Evolutionary conservation across 2,329 filamentous ascomycete species (phyloP).

Genomic region (Raffaelea albimanens): DNA sequence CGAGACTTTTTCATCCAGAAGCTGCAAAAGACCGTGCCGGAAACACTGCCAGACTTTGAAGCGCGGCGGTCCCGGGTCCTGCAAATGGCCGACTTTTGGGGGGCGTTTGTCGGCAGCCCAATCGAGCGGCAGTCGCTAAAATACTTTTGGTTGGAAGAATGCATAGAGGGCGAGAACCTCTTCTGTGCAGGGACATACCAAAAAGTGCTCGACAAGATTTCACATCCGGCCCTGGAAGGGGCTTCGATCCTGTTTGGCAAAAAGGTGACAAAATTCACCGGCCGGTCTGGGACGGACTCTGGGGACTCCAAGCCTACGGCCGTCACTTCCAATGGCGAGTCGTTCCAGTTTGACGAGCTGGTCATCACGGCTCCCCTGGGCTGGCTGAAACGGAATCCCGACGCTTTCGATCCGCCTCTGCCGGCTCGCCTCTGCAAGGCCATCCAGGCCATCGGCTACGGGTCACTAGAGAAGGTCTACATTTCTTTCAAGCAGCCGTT

Average conservation of each 20-base stretch:
- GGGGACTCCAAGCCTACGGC: slow-evolving; percentile 27
- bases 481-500: slow-evolving; percentile 68
- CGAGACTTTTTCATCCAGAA: slow-evolving; percentile 42
- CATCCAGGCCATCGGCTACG: slow-evolving; percentile 58
- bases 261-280: slow-evolving; percentile 34
- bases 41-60: slow-evolving; percentile 29
- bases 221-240: slow-evolving; percentile 43
- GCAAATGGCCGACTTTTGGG: slow-evolving; percentile 56
- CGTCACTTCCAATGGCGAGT: slow-evolving; percentile 33
- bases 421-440: slow-evolving; percentile 47
- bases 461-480: slow-evolving; percentile 55
- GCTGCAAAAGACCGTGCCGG: slow-evolving; percentile 34
- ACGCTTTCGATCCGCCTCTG: slow-evolving; percentile 51
- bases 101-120: slow-evolving; percentile 59
- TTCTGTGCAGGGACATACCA: slow-evolving; percentile 52
- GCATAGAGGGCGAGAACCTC: slow-evolving; percentile 60
- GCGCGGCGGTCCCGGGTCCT: slow-evolving; percentile 33
- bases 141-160: slow-evolving; percentile 72
- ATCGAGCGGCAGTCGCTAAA: slow-evolving; percentile 58
- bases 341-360: slow-evolving; percentile 53
- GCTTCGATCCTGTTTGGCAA: slow-evolving; percentile 45
- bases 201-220: slow-evolving; percentile 47
- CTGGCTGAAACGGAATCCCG: slow-evolving; percentile 52
- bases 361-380: slow-evolving; percentile 61
- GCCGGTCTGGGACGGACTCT: slow-evolving; percentile 12